These are phyloP conservation scores for Ophiosphaerella herpotricha DNA, from an alignment of 2,329 filamentous ascomycete genomes.

Conservation along the genomic window DNA sequence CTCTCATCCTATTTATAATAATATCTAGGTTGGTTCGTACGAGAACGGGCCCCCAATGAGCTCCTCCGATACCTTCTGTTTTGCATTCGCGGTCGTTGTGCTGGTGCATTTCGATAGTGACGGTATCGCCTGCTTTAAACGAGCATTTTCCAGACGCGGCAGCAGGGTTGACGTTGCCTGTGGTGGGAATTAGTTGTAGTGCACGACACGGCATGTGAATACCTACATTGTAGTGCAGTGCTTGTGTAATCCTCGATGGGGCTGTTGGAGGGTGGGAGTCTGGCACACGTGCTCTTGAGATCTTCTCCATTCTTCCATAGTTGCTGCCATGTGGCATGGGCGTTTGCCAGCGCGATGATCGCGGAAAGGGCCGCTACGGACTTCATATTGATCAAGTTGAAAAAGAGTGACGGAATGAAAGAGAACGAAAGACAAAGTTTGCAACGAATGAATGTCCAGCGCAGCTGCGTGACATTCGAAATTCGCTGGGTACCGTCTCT, in stretches of 20 bases:
- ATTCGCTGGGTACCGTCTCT: constrained; percentile 10
- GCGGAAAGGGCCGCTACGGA: constrained; percentile 31
- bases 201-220: too few species aligned
- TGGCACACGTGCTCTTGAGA: constrained; percentile 34
- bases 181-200: not conserved
- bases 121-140: constrained; percentile 31
- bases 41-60: constrained; percentile 59
- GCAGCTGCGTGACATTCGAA: constrained; percentile 31
- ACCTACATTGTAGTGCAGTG: constrained; percentile 34
- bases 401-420: constrained; percentile 32
- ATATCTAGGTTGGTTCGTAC: too few species aligned
- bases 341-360: constrained; percentile 31
- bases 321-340: constrained; percentile 38
- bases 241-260: constrained; percentile 37
- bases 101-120: constrained; percentile 40
- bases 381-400: constrained; percentile 32
- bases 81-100: constrained; percentile 28
- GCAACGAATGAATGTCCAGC: constrained; percentile 37
- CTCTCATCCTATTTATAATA: too few species aligned
- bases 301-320: constrained; percentile 38
- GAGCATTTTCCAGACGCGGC: constrained; percentile 31
- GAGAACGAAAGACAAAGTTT: constrained; percentile 20
- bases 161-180: constrained; percentile 31
- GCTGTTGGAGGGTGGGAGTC: constrained; percentile 33
- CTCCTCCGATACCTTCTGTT: constrained; percentile 31